These are phyloP conservation scores for Flaveria floridana DNA, from an alignment of 140 eudicot genomes.

Conservation along the genomic window DNA sequence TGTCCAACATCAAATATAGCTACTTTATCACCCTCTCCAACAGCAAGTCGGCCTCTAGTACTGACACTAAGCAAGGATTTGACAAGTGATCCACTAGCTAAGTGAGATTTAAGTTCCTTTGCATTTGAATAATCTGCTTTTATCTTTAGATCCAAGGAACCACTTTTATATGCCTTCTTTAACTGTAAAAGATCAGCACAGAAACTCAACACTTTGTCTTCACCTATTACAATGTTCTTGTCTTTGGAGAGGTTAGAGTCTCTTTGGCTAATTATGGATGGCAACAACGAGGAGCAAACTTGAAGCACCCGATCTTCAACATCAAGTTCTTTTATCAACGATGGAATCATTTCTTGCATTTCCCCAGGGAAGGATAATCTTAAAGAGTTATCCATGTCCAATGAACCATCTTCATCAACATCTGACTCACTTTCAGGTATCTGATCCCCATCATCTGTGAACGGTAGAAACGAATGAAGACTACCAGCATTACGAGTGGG, in stretches of 20 bases:
- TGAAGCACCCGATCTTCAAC: slow-evolving; percentile 74
- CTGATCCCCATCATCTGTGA: slow-evolving; percentile 82
- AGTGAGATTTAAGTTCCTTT: slow-evolving; percentile 82
- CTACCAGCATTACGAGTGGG: slow-evolving; percentile 51
- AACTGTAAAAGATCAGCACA: slow-evolving; percentile 73
- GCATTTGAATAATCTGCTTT: slow-evolving; percentile 95
- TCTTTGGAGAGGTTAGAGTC: slow-evolving; percentile 65
- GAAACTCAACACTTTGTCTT: slow-evolving; percentile 63
- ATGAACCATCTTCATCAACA: slow-evolving; percentile 71
- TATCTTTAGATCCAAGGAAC: slow-evolving; percentile 86
- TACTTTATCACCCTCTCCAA: slow-evolving; percentile 98
- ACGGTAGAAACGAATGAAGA: slow-evolving; percentile 81
- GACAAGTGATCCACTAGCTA: slow-evolving; percentile 89
- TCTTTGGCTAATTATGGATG: slow-evolving; percentile 64
- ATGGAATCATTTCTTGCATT: slow-evolving; percentile 67
- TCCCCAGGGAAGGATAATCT: slow-evolving; percentile 72
- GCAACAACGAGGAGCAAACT: slow-evolving; percentile 65
- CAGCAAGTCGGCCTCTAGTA: slow-evolving; percentile 92
- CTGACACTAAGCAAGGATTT: slow-evolving; percentile 94
- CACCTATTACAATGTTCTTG: slow-evolving; percentile 56
- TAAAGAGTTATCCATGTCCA: slow-evolving; percentile 62
- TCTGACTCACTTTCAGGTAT: slow-evolving; percentile 95
- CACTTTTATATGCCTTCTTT: slow-evolving; percentile 97
- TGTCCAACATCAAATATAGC: slow-evolving; percentile 98
- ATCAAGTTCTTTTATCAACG: slow-evolving; percentile 62